A percentile compares a stretch with the other conserved stretches of the same genome.
Conservation (phyloP, 306 rosid species). For the Canavalia ensiformis region DNA sequence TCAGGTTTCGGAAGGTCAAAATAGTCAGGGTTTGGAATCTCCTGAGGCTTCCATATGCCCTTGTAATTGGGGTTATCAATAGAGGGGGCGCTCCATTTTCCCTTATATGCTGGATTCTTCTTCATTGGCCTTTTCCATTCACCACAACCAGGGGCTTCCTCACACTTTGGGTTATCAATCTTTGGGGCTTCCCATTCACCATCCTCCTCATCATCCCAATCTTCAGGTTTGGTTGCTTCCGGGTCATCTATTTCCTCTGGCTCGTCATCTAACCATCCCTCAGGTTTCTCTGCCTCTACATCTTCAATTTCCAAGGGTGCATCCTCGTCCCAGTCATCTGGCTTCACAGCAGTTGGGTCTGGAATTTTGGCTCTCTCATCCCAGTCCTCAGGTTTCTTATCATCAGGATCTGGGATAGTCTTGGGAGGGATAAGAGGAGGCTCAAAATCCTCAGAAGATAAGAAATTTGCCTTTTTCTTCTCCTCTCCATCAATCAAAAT, state of each 20-base stretch:
- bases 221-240: constrained; percentile 88
- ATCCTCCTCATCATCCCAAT: constrained; percentile 97
- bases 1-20: constrained; percentile 83
- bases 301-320: constrained; percentile 92
- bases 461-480: constrained; percentile 63
- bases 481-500: constrained; percentile 69
- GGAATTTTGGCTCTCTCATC: constrained; percentile 92
- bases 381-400: constrained; percentile 98
- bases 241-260: constrained; percentile 97
- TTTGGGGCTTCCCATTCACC: constrained; percentile 93
- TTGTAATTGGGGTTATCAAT: constrained; percentile 89
- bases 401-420: constrained; percentile 97
- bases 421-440: constrained; percentile 85
- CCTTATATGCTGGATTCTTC: constrained; percentile 93
- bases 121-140: constrained; percentile 94
- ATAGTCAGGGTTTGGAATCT: constrained; percentile 89
- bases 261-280: constrained; percentile 98
- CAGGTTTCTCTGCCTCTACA: constrained; percentile 95
- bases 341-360: constrained; percentile 86
- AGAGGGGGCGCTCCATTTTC: constrained; percentile 88
- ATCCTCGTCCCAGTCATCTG: constrained; percentile 99
- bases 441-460: constrained; percentile 89
- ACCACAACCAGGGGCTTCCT: constrained; percentile 87
- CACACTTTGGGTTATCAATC: constrained; percentile 85
- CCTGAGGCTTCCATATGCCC: constrained; percentile 95